Evolutionary conservation across 2,329 filamentous ascomycete genomes (phyloP).

Genomic region (Fusarium nodosum): DNA sequence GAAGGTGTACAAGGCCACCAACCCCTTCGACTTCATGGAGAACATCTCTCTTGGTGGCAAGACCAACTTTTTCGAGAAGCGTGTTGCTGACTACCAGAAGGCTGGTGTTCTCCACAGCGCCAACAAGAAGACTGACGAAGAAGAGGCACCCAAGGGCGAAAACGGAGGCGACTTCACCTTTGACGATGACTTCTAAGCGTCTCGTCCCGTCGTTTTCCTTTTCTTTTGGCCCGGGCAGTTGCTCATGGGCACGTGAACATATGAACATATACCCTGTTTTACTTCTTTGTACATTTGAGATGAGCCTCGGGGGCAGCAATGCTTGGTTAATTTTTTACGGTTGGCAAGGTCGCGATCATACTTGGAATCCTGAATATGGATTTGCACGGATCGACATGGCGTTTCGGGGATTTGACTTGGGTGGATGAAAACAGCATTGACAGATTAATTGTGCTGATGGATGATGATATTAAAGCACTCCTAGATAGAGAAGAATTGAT

Average conservation of each 20-base stretch:
- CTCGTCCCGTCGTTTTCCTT: slow-evolving; percentile 29
- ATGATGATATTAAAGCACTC: slow-evolving; percentile 47
- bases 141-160: slow-evolving; percentile 65
- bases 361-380: slow-evolving; percentile 42
- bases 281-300: slow-evolving; percentile 47
- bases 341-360: slow-evolving; percentile 28
- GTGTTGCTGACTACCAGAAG: slow-evolving; percentile 99
- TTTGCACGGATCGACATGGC: slow-evolving; percentile 41
- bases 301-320: slow-evolving; percentile 41
- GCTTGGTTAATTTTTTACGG: slow-evolving; percentile 33
- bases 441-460: slow-evolving; percentile 43
- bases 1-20: slow-evolving; percentile 91
- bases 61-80: slow-evolving; percentile 99
- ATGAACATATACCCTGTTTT: slow-evolving; percentile 47
- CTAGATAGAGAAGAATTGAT: slow-evolving; percentile 42
- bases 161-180: slow-evolving; percentile 88
- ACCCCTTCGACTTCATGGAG: slow-evolving; percentile 99
- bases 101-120: slow-evolving; percentile 94
- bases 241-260: slow-evolving; percentile 25
- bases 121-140: slow-evolving; percentile 76
- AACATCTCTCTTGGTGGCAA: slow-evolving; percentile 99
- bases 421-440: slow-evolving; percentile 48
- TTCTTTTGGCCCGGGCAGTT: slow-evolving; percentile 15
- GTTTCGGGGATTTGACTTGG: slow-evolving; percentile 42
- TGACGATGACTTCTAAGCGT: slow-evolving; percentile 92